Percentiles rank a stretch among this genome's conserved stretches.
These are phyloP conservation scores for Paecilomyces sp. DNA, from an alignment of 2,329 filamentous ascomycete species.

Conservation along the genomic window DNA sequence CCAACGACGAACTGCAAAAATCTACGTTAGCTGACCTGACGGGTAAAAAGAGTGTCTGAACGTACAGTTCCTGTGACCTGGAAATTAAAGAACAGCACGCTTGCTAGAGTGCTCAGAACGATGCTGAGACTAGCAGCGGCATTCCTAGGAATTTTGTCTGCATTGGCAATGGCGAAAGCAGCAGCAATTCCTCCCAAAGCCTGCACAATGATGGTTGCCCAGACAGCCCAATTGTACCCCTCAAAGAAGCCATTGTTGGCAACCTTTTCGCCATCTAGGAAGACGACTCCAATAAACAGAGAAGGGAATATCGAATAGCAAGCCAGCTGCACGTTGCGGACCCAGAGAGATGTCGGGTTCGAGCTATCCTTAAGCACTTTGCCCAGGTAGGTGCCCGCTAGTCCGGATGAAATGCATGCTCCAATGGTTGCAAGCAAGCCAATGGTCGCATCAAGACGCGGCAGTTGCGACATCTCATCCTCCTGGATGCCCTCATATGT, in stretches of 20 bases:
- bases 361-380: slow-evolving; percentile 86
- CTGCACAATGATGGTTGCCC: slow-evolving; percentile 76
- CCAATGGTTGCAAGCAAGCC: slow-evolving; percentile 72
- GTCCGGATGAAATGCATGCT: slow-evolving; percentile 71
- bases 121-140: slow-evolving; percentile 92
- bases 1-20: slow-evolving; percentile 67
- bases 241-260: slow-evolving; percentile 83
- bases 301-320: slow-evolving; percentile 92
- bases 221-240: slow-evolving; percentile 89
- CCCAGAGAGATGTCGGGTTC: slow-evolving; percentile 73
- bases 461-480: slow-evolving; percentile 46
- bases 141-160: slow-evolving; percentile 88
- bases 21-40: slow-evolving; percentile 1
- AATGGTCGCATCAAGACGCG: slow-evolving; percentile 67
- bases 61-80: slow-evolving; percentile 64
- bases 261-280: slow-evolving; percentile 80
- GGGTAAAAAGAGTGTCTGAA: slow-evolving; percentile 11
- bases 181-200: slow-evolving; percentile 78
- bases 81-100: slow-evolving; percentile 79
- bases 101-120: slow-evolving; percentile 76
- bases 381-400: slow-evolving; percentile 65
- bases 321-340: slow-evolving; percentile 87
- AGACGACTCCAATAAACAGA: slow-evolving; percentile 75
- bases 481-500: slow-evolving; percentile 83
- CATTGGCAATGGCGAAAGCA: slow-evolving; percentile 71